These are phyloP conservation scores for Scytalidium lignicola DNA, from an alignment of 2,329 filamentous ascomycete genomes.

Conservation along the genomic window DNA sequence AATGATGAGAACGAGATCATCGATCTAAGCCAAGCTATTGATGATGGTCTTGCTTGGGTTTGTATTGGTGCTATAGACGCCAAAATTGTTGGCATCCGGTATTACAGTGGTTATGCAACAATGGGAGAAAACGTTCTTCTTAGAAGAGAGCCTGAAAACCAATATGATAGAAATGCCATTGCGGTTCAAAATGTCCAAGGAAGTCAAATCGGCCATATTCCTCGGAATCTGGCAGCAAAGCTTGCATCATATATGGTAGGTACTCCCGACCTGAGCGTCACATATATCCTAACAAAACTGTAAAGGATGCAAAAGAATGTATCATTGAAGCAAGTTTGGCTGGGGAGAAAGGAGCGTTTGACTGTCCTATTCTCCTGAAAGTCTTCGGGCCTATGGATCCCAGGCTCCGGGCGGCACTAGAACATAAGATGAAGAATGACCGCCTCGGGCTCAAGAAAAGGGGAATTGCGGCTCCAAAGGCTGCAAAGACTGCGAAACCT, in stretches of 20 bases:
- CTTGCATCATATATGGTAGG: constrained; percentile 66
- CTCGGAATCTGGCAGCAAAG: constrained; percentile 61
- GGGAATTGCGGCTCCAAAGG: constrained; percentile 34
- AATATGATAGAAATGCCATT: constrained; percentile 71
- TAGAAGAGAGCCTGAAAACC: constrained; percentile 61
- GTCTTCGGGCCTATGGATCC: constrained; percentile 64
- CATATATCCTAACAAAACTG: constrained; percentile 12
- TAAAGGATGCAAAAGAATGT: constrained; percentile 50
- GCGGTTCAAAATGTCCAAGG: constrained; percentile 71
- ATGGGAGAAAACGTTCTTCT: constrained; percentile 59
- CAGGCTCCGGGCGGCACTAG: constrained; percentile 46
- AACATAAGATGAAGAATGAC: constrained; percentile 57
- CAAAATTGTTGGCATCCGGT: constrained; percentile 48
- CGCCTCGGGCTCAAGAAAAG: constrained; percentile 45
- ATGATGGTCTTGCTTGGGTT: constrained; percentile 24
- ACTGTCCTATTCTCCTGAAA: constrained; percentile 66
- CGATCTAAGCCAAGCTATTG: constrained; percentile 24
- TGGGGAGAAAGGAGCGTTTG: constrained; percentile 60
- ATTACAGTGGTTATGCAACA: constrained; percentile 59
- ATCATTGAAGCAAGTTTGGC: constrained; percentile 64
- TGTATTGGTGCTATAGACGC: constrained; percentile 29
- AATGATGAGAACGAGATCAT: constrained; percentile 23
- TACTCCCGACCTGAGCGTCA: constrained; percentile 1
- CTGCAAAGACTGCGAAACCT: constrained; percentile 49
- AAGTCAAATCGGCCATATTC: constrained; percentile 74